Evolutionary conservation across 2,329 filamentous ascomycete genomes (phyloP).

Genomic region (Rhinocladiella mackenziei): DNA sequence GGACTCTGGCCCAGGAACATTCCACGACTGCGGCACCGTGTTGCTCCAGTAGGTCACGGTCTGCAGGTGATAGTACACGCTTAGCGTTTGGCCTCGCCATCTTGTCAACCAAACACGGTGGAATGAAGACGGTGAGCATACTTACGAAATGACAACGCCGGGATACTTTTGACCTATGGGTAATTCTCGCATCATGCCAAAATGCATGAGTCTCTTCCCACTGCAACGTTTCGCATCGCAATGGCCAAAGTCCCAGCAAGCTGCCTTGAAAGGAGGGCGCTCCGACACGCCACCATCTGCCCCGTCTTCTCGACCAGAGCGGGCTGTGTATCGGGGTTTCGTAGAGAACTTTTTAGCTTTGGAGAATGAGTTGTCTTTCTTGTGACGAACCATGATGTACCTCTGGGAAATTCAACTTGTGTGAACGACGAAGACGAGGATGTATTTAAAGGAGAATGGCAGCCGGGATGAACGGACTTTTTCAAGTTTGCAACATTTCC

Average conservation of each 20-base stretch:
- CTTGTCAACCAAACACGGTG: constrained; percentile 1
- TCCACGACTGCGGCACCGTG: constrained; percentile 94
- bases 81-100: constrained; percentile 72
- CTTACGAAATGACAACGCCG: constrained; percentile 80
- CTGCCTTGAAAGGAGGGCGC: constrained; percentile 70
- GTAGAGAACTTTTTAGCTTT: constrained; percentile 68
- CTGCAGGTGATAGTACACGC: constrained; percentile 74
- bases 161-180: constrained; percentile 86
- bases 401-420: too few species aligned
- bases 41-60: constrained; percentile 75
- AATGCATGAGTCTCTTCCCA: constrained; percentile 86
- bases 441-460: too few species aligned
- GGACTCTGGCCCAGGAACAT: constrained; percentile 90
- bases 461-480: neutral
- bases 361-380: constrained; percentile 74
- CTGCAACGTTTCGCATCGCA: constrained; percentile 97
- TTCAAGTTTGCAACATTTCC: neutral
- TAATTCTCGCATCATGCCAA: constrained; percentile 89
- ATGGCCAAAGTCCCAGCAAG: constrained; percentile 96
- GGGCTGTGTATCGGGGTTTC: constrained; percentile 55
- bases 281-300: constrained; percentile 36
- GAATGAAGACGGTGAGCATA: neutral
- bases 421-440: too few species aligned
- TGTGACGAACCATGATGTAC: constrained; percentile 81
- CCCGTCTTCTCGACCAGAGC: constrained; percentile 43